Percentiles rank a stretch among this genome's conserved stretches.
These are phyloP conservation scores for Fusarium keratoplasticum DNA, from an alignment of 2,329 filamentous ascomycete species.

Conservation along the genomic window DNA sequence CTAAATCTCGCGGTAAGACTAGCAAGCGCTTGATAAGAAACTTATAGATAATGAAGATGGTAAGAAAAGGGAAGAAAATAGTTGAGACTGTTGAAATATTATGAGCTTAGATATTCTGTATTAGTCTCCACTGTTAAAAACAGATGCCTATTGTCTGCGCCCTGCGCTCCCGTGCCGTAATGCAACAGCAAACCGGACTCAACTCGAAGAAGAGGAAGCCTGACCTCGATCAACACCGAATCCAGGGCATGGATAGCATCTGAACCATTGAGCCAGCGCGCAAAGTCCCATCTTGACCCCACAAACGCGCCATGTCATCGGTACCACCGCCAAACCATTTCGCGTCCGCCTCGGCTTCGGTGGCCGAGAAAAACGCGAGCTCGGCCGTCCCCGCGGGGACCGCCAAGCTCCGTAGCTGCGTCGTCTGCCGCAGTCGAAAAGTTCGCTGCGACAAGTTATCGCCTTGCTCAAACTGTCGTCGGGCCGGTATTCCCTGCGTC, in stretches of 20 bases:
- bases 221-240: neutral
- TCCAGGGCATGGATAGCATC: too few relatives aligned
- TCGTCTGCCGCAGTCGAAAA: constrained; percentile 65
- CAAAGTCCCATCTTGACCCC: neutral
- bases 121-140: neutral
- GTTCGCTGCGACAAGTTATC: constrained; percentile 68
- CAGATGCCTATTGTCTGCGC: neutral
- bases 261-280: neutral
- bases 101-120: neutral
- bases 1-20: accelerated
- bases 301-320: neutral
- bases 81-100: neutral
- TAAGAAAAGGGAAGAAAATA: neutral
- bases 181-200: neutral
- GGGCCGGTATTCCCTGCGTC: constrained; percentile 64
- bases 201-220: neutral
- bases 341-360: constrained; percentile 33
- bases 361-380: constrained; percentile 41
- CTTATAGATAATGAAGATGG: neutral
- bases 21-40: too few relatives aligned
- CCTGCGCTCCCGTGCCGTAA: neutral
- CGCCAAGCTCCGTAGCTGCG: constrained; percentile 60
- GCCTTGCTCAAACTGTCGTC: constrained; percentile 68
- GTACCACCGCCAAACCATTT: neutral
- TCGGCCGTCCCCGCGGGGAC: constrained; percentile 5